Conservation (phyloP, 352 stramenopile genomes). For the Phytophthora uliginosa region DNA sequence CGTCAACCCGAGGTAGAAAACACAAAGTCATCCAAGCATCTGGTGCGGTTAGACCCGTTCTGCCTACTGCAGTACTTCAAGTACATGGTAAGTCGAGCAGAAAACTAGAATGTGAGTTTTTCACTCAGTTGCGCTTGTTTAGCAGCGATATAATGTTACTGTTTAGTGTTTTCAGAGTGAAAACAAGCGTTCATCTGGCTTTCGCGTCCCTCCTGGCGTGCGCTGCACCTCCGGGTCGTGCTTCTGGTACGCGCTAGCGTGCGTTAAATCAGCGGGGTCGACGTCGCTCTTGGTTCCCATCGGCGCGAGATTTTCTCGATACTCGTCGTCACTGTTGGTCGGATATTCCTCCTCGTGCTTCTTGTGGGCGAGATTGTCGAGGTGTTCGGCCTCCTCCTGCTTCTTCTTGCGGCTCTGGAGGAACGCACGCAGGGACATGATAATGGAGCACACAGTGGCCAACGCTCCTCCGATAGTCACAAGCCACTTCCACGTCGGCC, state of each 20-base stretch:
- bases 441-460: slow-evolving; percentile 65
- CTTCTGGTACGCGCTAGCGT: slow-evolving; percentile 36
- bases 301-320: slow-evolving; percentile 23
- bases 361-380: slow-evolving; percentile 18
- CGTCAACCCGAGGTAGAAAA: neutral
- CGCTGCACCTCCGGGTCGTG: slow-evolving; percentile 36
- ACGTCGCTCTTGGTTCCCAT: slow-evolving; percentile 41
- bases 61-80: too few species aligned
- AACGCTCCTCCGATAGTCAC: slow-evolving; percentile 66
- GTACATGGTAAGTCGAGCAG: neutral
- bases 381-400: slow-evolving; percentile 28
- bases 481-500: slow-evolving; percentile 66
- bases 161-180: slow-evolving; percentile 30
- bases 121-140: slow-evolving; percentile 1
- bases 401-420: slow-evolving; percentile 53
- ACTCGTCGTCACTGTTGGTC: slow-evolving; percentile 13
- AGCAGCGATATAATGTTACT: slow-evolving; percentile 39
- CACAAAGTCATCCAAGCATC: neutral
- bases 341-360: slow-evolving; percentile 27
- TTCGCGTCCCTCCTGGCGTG: slow-evolving; percentile 21
- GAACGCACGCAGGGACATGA: slow-evolving; percentile 58
- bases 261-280: slow-evolving; percentile 46
- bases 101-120: neutral
- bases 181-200: slow-evolving; percentile 49
- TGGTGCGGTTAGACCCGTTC: too few species aligned